Base-by-base conservation (phyloP, 768 basidiomycete species). In the Suillus ampliporus region DNA sequence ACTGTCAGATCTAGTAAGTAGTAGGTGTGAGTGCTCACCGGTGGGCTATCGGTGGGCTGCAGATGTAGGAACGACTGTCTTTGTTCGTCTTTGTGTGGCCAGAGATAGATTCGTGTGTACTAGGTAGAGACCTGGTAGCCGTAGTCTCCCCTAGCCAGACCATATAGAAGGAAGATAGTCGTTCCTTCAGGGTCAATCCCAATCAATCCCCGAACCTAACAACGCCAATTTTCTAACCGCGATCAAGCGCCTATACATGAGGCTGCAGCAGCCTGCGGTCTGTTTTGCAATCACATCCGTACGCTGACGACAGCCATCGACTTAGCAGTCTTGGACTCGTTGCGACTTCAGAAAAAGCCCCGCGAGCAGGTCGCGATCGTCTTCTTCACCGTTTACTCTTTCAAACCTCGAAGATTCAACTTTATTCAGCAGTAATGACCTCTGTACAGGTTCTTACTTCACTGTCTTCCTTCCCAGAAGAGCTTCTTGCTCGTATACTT, bases 401-500 rank as follows among this genome's bases (percentile, higher is more conserved):
- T 31, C 10, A 50, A 11, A 31, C 28, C 31, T 50, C 28, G 17
- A 47, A 28, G 5, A 26, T 28, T 28, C 50, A n/a, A 51, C 3
- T 31, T 6, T n/a, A n/a, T 31, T 43, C 8, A 15, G 19, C 7
- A n/a, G 19, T 9, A 7, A 56, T 56, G 54, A 9, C 21, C 5
- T 54, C 53, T 54, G 9, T 21, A 17, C 53, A 54, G 15, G 53
- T 54, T 26, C 37, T 37, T 1, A 38, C 23, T 43, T 64, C 69
- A 0, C 69, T 80, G 40, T 67, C 70, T 28, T 68, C 72, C 57
- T 72, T 80, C 35, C 79, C 79, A 23, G 79, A 80, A 66, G 79
- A 80, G 62, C 75, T 85, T 63, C 77, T 85, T 64, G 78, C 80
- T 57, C 80, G 82, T 41, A 82, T 86, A 63, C 76, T 83, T 61